Percentiles rank a stretch among this genome's conserved stretches.
phyloP scores from a whole-genome alignment of 2,329 filamentous ascomycete species.

The Penicillium sp. region DNA sequence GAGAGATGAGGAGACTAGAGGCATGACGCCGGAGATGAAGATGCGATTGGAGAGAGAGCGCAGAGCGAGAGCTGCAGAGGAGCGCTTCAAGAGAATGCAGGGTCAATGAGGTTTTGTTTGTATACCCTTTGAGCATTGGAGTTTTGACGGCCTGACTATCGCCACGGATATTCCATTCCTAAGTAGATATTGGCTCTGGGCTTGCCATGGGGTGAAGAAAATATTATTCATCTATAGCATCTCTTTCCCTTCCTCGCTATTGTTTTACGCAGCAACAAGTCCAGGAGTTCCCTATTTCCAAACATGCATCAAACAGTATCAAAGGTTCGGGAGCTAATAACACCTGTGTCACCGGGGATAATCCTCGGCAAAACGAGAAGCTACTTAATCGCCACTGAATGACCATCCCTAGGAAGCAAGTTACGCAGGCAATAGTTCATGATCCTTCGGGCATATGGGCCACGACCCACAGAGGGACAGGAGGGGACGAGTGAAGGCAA shows the following conservation, averaged over 20 bases:
- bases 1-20: slow-evolving; percentile 77
- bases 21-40: slow-evolving; percentile 83
- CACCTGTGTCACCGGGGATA: neutral
- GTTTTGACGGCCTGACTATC: neutral
- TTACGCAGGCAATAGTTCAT: neutral
- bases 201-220: neutral
- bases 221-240: neutral
- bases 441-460: neutral
- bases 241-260: neutral
- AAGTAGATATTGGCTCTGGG: neutral
- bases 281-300: neutral
- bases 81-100: slow-evolving; percentile 70
- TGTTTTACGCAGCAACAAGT: neutral
- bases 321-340: neutral
- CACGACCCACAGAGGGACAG: neutral
- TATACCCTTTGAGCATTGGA: neutral
- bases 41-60: slow-evolving; percentile 81
- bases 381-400: neutral
- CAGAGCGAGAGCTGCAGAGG: slow-evolving; percentile 86
- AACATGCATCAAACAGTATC: neutral
- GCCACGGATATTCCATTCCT: neutral
- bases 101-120: slow-evolving; percentile 21
- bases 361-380: neutral
- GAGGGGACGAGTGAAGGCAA: neutral
- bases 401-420: neutral